phyloP scores from a whole-genome alignment of 805 yeast genomes.

The Tetrapisispora arboricola region DNA sequence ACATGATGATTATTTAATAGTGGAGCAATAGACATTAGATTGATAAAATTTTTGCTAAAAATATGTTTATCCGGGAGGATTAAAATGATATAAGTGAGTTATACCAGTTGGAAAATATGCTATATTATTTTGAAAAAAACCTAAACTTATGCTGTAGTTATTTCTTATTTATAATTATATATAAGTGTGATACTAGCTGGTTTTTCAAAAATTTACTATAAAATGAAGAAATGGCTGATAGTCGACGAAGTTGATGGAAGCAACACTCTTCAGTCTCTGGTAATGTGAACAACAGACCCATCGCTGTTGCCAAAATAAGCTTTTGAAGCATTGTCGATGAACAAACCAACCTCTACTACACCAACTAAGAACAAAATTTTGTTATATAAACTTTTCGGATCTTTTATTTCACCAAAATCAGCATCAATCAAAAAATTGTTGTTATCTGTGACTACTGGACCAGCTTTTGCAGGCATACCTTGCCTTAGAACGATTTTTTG shows the following conservation, averaged over 20 bases:
- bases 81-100: neutral
- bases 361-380: slow-evolving; percentile 73
- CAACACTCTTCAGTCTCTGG: no score
- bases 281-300: slow-evolving; percentile 40
- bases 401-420: slow-evolving; percentile 67
- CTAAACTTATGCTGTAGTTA: no score
- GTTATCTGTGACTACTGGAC: slow-evolving; percentile 93
- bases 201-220: no score
- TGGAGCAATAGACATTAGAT: neutral
- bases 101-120: neutral
- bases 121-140: no score
- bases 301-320: slow-evolving; percentile 84
- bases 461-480: slow-evolving; percentile 90
- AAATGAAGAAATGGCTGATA: no score
- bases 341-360: slow-evolving; percentile 93
- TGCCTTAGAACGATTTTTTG: slow-evolving; percentile 69
- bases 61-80: no score
- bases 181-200: no score
- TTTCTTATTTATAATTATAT: no score
- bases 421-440: slow-evolving; percentile 90
- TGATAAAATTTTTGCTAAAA: no score
- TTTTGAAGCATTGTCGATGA: slow-evolving; percentile 55
- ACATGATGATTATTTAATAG: neutral
- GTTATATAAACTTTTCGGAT: slow-evolving; percentile 44
- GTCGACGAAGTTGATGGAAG: no score